Base-by-base conservation (phyloP, 2,329 filamentous ascomycete species). In the Xylaria sp. region DNA sequence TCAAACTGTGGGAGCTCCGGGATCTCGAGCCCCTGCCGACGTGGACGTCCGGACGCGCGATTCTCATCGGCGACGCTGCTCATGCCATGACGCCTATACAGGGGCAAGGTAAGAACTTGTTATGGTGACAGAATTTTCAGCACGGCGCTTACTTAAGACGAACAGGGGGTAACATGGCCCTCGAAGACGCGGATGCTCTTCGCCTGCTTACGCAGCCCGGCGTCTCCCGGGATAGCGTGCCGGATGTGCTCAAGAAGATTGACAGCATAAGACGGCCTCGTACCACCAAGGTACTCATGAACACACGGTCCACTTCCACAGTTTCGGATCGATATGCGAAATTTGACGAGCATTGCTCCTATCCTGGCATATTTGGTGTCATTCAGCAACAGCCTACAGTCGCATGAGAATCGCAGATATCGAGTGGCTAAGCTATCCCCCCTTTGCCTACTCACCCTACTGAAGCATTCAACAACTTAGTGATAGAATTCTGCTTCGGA, bases 1-100 rank as follows among this genome's bases (percentile, higher is more conserved):
- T 74, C 1, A 76, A 76, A 68, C 23, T 74, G 10, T 75, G 74
- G 73, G 71, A 76, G n/a, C 73, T 76, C 10, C 74, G 73, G 31
- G 74, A 76, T 48, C 59, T 75, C 25, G 72, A 75, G 23, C 71
- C 73, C 9, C 67, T 76, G 10, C 71, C 73, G 8, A 72, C 66
- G 4, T 76, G 74, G 74, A 64, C 60, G 20, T 52, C 55, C 10
- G 73, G 74, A 8, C 72, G 72, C 5, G 68, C 74, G 25, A 73
- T 76, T n/a, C 70, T 76, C 28, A 74, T 75, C 46, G 74, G 73
- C 15, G 74, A 76, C 31, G 74, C 74, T 0, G 73, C 74, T 18
- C 73, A 76, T 51, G 73, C 73, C 7, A 75, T 76, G 73, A 75
- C 71, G 15, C 73, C 73, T 23, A 15, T 76, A 54, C 74, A 76